Base-by-base conservation (phyloP, 2,329 filamentous ascomycete genomes). In the Penicillium brevicompactum region DNA sequence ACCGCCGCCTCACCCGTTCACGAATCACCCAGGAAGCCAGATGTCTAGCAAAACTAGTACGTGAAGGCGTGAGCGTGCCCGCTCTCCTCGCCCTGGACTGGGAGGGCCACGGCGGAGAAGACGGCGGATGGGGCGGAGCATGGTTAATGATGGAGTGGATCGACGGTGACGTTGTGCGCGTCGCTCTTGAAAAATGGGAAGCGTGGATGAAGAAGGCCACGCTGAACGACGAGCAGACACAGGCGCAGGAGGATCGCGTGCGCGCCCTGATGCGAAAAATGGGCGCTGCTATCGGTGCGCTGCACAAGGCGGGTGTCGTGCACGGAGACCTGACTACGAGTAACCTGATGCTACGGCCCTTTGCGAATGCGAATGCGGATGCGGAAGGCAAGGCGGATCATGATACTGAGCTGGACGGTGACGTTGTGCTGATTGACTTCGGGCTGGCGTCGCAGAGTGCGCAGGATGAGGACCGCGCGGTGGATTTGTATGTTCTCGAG, bases 241-340 rank as follows among this genome's bases (percentile, higher is more conserved):
- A 73, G 37, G 72, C 69, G 4, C 73, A 78, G n/a, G 81, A 85
- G 58, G 71, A 70, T 34, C 78, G 78, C 32, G 74, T 92, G 14
- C 77, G 82, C 44, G 78, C 70, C 11, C 76, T 96, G 57, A 86
- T 96, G 84, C 76, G 80, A 45, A 80, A 84, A 60, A 86, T 96
- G 56, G 92, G 91, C 1, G 69, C 72, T 5, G 86, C 87, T 2
- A 84, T 96, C 14, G 92, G 89, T 7, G 82, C 74, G 51, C 78
- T 99, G 79, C 94, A 99, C 79, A 83, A 82, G 51, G 82, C 86
- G n/a, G 93, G 93, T 14, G 84, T 97, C 53, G 87, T 96, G 56
- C 94, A 99, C 77, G 94, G 94, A 40, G 94, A 99, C 77, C 76
- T 99, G 76, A 99, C 94, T 57, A 99, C 92, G 60, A 97, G 92